These are phyloP conservation scores for Jimgerdemannia flammicorona DNA, from an alignment of 192 early-diverging fungal species.

Conservation along the genomic window DNA sequence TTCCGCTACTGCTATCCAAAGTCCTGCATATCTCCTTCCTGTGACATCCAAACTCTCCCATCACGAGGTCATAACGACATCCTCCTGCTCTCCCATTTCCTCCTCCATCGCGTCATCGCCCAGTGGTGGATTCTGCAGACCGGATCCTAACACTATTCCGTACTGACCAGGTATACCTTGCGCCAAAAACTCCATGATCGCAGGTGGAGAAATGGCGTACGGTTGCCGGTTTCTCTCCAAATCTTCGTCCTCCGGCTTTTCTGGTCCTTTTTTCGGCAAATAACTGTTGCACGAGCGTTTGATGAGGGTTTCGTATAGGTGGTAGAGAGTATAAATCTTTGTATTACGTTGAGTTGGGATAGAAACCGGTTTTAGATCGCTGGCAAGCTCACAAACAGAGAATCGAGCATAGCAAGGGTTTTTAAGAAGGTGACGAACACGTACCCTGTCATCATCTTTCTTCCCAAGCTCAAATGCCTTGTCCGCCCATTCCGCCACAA, in stretches of 20 bases:
- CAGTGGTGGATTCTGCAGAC: not conserved
- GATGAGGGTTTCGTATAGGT: slow-evolving; percentile 3
- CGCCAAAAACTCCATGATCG: not conserved
- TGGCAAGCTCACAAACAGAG: too few species aligned
- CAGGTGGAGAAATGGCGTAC: not conserved
- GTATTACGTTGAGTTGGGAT: not conserved
- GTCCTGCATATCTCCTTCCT: too few species aligned
- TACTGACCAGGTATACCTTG: not conserved
- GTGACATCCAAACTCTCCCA: not conserved
- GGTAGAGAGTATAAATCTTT: slow-evolving; percentile 1
- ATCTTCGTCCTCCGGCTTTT: not conserved
- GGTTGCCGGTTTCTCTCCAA: not conserved
- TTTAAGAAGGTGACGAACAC: not conserved
- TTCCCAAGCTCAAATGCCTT: not conserved
- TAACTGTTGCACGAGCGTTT: slow-evolving; percentile 15
- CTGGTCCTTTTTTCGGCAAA: not conserved
- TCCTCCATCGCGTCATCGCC: not conserved
- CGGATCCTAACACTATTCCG: too few species aligned
- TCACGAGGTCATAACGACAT: not conserved
- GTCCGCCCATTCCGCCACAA: slow-evolving; percentile 17
- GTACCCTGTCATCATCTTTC: slow-evolving; percentile 9
- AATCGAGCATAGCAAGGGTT: too few species aligned
- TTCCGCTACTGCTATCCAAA: too few species aligned
- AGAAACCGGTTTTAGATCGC: too few species aligned
- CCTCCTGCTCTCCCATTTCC: not conserved